Percentiles rank a stretch among this genome's conserved stretches.
Conservation (phyloP, 768 basidiomycete species). For the Vararia minispora region DNA sequence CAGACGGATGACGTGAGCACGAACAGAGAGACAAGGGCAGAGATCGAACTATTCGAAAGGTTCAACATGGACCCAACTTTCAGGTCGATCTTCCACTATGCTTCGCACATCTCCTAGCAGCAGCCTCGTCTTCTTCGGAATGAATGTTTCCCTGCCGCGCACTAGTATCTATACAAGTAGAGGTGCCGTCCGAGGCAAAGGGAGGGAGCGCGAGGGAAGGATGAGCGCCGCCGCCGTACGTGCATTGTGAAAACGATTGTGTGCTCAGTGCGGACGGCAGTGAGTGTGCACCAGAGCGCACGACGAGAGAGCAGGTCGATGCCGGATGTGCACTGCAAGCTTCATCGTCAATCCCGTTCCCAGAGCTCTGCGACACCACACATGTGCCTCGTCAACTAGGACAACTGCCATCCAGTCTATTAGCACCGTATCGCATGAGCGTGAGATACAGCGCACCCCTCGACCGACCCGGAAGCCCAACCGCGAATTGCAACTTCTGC, state of each 20-base stretch:
- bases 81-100: no score
- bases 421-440: neutral
- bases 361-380: constrained; percentile 29
- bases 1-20: no score
- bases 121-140: no score
- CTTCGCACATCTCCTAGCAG: no score
- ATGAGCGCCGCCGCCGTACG: no score
- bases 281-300: constrained; percentile 67
- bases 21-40: no score
- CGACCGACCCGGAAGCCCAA: constrained; percentile 68
- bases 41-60: no score
- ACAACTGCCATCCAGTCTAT: constrained; percentile 11
- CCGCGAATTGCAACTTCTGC: constrained; percentile 73
- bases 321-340: constrained; percentile 51
- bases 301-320: constrained; percentile 74
- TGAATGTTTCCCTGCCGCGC: no score
- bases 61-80: no score
- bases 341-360: neutral
- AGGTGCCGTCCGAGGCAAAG: no score
- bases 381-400: constrained; percentile 18
- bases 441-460: constrained; percentile 34
- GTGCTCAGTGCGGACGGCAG: constrained; percentile 50
- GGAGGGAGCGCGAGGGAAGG: no score
- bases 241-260: constrained; percentile 75
- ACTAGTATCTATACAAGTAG: no score